phyloP scores from a whole-genome alignment of 139 green algal species.

The Chlorella sorokiniana region DNA sequence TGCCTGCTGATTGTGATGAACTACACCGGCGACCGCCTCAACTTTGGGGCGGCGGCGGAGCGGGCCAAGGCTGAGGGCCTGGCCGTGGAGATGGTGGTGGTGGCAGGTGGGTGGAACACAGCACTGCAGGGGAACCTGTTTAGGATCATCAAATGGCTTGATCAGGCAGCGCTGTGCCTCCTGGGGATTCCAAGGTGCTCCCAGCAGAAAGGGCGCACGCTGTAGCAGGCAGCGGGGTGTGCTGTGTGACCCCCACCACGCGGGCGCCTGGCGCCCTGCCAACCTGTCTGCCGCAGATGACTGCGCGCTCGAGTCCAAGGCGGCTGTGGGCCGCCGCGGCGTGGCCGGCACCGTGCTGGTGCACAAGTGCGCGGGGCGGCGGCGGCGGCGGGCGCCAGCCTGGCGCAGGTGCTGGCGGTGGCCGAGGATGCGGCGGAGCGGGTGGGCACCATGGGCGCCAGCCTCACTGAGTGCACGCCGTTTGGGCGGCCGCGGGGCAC shows the following conservation, averaged over 20 bases:
- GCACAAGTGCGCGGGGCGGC: constrained; percentile 86
- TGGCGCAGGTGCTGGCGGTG: constrained; percentile 61
- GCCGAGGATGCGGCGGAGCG: constrained; percentile 47
- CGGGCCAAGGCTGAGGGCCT: constrained; percentile 74
- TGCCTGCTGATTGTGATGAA: constrained; percentile 87
- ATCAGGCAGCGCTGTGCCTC: too few relatives aligned
- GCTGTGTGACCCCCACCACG: too few relatives aligned
- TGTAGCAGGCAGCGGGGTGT: too few relatives aligned
- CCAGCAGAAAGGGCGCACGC: too few relatives aligned
- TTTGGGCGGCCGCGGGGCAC: constrained; percentile 52
- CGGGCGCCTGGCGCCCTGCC: too few relatives aligned
- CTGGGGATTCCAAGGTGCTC: too few relatives aligned
- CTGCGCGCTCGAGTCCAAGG: constrained; percentile 64
- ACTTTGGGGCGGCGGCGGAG: constrained; percentile 93
- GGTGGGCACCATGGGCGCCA: constrained; percentile 74
- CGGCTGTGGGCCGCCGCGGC: constrained; percentile 74
- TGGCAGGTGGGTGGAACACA: constrained; percentile 38
- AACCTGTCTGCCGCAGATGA: constrained; percentile 65
- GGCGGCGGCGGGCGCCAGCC: constrained; percentile 58
- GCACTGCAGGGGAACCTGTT: neutral
- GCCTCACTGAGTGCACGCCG: constrained; percentile 69
- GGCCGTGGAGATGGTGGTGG: constrained; percentile 71
- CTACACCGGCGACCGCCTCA: constrained; percentile 93
- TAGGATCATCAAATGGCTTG: too few relatives aligned
- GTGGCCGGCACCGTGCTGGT: constrained; percentile 87